Base-by-base conservation (phyloP, 176 grass and related monocot species). In the Rhynchospora breviuscula region DNA sequence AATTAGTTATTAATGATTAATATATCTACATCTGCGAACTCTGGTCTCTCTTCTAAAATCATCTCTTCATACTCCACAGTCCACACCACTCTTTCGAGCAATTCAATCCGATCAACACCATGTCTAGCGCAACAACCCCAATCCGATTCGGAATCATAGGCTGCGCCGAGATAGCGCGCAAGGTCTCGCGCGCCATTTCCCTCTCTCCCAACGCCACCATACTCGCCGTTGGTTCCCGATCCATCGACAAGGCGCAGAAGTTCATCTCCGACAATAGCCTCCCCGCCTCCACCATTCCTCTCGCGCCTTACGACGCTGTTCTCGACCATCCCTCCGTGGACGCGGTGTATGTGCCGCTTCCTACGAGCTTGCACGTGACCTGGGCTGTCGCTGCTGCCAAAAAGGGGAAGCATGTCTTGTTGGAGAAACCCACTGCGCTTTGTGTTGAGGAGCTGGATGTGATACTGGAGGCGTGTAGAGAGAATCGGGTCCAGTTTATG, bases 401-500 rank as follows among this genome's bases (percentile, higher is more conserved):
- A 33, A 56, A 67, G 14, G 88, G 92, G 3, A 94, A 94, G 85
- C 94, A 97, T 82, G 83, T 97, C 58, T 87, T 94, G 54, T 89
- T 97, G 67, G 94, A 97, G 89, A 97, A 94, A 87, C 94, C 94
- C 77, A 88, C 92, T 15, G 94, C 94, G 71, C 78, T 91, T 6
- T 91, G 85, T 81, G 84, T 89, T 48, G 90, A 87, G 17, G 92
- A 97, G 5, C 89, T 97, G 45, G 91, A 89, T 43, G 79, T 57
- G 49, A 93, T 96, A 70, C 91, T 96, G 57, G 85, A 82, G 21
- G 85, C 93, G 18, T 96, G 93, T 61, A 70, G 87, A 8, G 82
- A 56, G 33, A 12, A 59, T 1, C 84, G 84, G 2, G 89, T 98
- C 63, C 90, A 93, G 83, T 93, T 98, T 78, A 98, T 98, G 91